Conservation (phyloP, 2,329 filamentous ascomycete species). For the Colletotrichum tropicale region DNA sequence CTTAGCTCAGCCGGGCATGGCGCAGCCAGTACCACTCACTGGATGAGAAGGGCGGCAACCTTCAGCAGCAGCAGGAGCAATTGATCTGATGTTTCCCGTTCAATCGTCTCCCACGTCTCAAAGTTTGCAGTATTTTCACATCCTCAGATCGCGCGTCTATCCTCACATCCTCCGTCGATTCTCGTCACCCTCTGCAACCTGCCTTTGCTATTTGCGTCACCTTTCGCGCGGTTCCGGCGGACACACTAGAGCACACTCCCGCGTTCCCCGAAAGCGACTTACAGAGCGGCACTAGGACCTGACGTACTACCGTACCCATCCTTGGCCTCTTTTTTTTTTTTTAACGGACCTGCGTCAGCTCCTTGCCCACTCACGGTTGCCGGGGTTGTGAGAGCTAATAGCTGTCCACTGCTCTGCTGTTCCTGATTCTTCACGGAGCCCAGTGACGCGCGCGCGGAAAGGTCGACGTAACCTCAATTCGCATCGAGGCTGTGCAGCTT, state of each 20-base stretch:
- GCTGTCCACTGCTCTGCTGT: slow-evolving; percentile 11
- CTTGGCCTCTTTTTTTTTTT: neutral
- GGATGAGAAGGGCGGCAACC: neutral
- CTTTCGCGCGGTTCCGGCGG: neutral
- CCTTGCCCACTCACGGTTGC: slow-evolving; percentile 12
- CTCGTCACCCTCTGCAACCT: neutral
- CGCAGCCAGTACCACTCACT: neutral
- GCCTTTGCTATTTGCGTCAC: neutral
- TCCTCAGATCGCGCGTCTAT: neutral
- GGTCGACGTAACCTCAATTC: neutral
- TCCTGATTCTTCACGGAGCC: neutral
- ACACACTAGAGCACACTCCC: neutral
- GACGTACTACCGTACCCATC: neutral
- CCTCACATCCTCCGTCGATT: neutral
- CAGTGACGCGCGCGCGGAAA: neutral
- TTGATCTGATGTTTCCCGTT: slow-evolving; percentile 11
- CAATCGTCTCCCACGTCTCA: neutral
- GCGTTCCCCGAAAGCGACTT: neutral
- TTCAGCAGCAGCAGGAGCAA: neutral
- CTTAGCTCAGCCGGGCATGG: slow-evolving; percentile 3
- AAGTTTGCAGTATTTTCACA: neutral
- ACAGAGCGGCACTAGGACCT: neutral
- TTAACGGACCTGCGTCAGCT: slow-evolving; percentile 18
- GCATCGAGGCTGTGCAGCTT: neutral
- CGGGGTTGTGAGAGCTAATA: slow-evolving; percentile 5